Conservation (phyloP, 352 stramenopile species). For the Phytophthora fragariaefolia region DNA sequence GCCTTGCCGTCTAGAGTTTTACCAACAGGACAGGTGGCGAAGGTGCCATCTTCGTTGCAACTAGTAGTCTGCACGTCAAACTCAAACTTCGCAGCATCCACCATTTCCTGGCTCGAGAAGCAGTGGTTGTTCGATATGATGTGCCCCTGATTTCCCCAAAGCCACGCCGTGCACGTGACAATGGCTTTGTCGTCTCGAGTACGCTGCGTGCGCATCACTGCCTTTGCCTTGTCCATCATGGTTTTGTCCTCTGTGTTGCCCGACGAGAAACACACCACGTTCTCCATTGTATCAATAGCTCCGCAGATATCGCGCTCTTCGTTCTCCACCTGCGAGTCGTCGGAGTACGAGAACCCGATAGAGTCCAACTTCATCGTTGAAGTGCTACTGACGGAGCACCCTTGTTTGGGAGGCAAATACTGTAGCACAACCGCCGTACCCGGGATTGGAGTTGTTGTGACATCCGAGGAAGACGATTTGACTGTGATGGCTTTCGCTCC, state of each 20-base stretch:
- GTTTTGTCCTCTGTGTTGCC: conserved; percentile 39
- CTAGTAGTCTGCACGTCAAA: conserved; percentile 63
- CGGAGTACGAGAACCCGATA: conserved; percentile 50
- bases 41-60: conserved; percentile 54
- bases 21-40: conserved; percentile 47
- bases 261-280: conserved; percentile 49
- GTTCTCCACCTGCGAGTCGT: conserved; percentile 43
- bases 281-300: conserved; percentile 64
- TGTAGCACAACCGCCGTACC: conserved; percentile 46
- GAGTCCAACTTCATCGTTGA: conserved; percentile 40
- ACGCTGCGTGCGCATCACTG: conserved; percentile 59
- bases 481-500: conserved; percentile 39
- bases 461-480: conserved; percentile 27
- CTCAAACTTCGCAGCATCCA: conserved; percentile 53
- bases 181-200: conserved; percentile 54
- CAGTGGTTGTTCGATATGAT: conserved; percentile 75
- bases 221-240: conserved; percentile 49
- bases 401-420: conserved; percentile 45
- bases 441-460: conserved; percentile 41
- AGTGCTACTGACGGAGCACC: conserved; percentile 20
- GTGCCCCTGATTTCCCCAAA: conserved; percentile 66
- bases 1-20: conserved; percentile 45
- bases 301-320: conserved; percentile 57
- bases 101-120: conserved; percentile 52
- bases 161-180: conserved; percentile 52